These are phyloP conservation scores for Coniosporium apollinis DNA, from an alignment of 495 filamentous ascomycete genomes.

Conservation along the genomic window DNA sequence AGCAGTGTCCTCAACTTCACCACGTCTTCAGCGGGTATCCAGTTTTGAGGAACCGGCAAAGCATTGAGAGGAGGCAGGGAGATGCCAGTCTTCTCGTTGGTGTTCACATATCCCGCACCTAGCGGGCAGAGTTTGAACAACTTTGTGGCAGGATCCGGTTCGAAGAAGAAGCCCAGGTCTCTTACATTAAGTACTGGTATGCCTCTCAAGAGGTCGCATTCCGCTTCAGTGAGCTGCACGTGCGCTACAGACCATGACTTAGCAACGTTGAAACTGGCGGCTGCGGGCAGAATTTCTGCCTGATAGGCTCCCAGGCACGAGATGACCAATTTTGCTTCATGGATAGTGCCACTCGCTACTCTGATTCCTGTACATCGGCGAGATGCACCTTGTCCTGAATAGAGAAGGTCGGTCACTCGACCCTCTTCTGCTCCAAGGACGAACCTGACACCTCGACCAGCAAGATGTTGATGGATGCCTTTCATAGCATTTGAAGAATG, in stretches of 20 bases:
- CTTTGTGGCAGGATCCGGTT: conserved; percentile 36
- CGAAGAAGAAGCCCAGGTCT: conserved; percentile 43
- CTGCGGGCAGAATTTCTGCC: conserved; percentile 26
- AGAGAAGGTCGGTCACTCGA: conserved; percentile 7
- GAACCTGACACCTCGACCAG: conserved; percentile 20
- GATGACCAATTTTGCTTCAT: conserved; percentile 25
- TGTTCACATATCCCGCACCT: conserved; percentile 36
- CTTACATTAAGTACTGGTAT: conserved; percentile 38
- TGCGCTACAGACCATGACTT: conserved; percentile 37
- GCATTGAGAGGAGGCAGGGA: not conserved
- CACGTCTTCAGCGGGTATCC: conserved; percentile 34
- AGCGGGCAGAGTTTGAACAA: conserved; percentile 38
- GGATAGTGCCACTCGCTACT: conserved; percentile 22
- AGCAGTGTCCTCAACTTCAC: conserved; percentile 28
- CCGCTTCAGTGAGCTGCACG: conserved; percentile 34
- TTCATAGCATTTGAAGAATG: conserved; percentile 30
- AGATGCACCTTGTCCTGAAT: too few species aligned
- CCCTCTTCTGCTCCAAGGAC: conserved; percentile 14
- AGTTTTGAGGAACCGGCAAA: conserved; percentile 17
- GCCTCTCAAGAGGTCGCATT: conserved; percentile 31
- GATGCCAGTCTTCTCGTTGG: conserved; percentile 18
- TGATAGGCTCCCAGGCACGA: conserved; percentile 29
- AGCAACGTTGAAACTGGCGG: conserved; percentile 30
- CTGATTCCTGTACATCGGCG: too few species aligned
- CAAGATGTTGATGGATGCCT: conserved; percentile 11